Percentiles rank a stretch among this genome's conserved stretches.
Evolutionary conservation across 164 flowering plant genomes (phyloP).

Genomic region (Cinnamomum micranthum): DNA sequence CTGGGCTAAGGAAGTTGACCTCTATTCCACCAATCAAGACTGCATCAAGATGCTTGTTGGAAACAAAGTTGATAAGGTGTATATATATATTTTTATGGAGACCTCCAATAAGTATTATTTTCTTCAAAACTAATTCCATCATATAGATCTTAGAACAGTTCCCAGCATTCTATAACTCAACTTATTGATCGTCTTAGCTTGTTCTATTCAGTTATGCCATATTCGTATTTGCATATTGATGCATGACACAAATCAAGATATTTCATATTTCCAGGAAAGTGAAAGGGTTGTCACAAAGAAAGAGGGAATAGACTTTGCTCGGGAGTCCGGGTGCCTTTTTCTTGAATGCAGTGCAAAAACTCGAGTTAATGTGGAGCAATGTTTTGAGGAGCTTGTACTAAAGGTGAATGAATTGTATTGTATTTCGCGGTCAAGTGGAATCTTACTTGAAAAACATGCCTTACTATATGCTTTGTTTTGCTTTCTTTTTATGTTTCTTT

Average conservation of each 20-base stretch:
- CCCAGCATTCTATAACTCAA: not conserved
- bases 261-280: conserved; percentile 48
- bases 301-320: conserved; percentile 78
- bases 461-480: not conserved
- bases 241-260: not conserved
- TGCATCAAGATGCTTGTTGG: conserved; percentile 94
- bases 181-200: not conserved
- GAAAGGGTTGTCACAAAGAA: conserved; percentile 72
- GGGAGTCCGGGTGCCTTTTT: conserved; percentile 76
- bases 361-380: conserved; percentile 69
- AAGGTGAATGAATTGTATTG: conserved; percentile 35
- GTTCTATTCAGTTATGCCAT: not conserved
- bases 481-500: not conserved
- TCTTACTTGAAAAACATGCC: not conserved
- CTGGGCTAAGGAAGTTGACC: conserved; percentile 81
- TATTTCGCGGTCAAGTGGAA: not conserved
- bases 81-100: not conserved
- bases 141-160: not conserved
- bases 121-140: not conserved
- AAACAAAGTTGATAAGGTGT: conserved; percentile 84
- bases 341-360: conserved; percentile 87
- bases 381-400: conserved; percentile 78
- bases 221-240: not conserved
- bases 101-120: not conserved
- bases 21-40: conserved; percentile 79